Conservation (phyloP, 345 rosid species). For the Eucalyptus cloeziana region DNA sequence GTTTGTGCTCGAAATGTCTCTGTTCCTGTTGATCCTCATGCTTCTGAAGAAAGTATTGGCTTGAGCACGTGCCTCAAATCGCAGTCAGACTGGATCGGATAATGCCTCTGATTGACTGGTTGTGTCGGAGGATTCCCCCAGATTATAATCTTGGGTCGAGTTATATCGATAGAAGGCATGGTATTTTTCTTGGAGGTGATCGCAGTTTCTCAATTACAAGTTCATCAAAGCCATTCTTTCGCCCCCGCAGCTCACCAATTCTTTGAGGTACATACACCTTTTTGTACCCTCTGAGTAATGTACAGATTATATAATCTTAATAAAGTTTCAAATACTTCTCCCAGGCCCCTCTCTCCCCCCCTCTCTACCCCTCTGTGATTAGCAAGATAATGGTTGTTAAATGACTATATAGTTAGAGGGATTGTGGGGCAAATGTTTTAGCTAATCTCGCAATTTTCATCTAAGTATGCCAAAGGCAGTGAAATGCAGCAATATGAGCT, state of each 20-base stretch:
- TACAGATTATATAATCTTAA: neutral
- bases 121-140: neutral
- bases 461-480: neutral
- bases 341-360: too few relatives aligned
- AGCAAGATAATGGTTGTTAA: neutral
- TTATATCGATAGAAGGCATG: neutral
- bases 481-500: neutral
- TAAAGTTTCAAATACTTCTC: neutral
- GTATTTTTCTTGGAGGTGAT: neutral
- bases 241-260: neutral
- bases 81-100: neutral
- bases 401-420: neutral
- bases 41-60: constrained; percentile 33
- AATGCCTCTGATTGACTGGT: neutral
- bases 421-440: neutral
- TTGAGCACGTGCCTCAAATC: constrained; percentile 2
- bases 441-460: neutral
- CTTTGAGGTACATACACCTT: neutral
- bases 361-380: neutral
- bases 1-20: constrained; percentile 46
- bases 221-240: neutral
- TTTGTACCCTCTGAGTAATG: neutral
- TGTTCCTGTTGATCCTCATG: constrained; percentile 44
- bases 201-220: neutral
- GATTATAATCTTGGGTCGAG: neutral